A percentile compares a stretch with the other conserved stretches of the same genome.
Evolutionary conservation across 1,284 basidiomycete genomes (phyloP).

Genomic region (Tilletia horrida): DNA sequence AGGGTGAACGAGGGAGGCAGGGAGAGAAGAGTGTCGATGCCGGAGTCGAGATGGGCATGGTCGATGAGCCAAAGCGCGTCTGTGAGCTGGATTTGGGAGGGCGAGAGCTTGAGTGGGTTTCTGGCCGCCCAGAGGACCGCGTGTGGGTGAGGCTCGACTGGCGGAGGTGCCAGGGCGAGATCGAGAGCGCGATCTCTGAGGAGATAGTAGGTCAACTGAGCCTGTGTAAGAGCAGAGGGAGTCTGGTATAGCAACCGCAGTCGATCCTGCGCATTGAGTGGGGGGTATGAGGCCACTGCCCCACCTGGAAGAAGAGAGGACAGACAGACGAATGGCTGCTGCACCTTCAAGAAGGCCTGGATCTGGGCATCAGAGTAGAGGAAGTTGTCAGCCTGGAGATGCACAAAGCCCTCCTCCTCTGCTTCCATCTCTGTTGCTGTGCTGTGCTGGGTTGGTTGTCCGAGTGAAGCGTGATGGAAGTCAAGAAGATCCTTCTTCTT

Average conservation of each 20-base stretch:
- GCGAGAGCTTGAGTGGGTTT: slow-evolving; percentile 3
- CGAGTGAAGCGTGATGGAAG: too few relatives aligned
- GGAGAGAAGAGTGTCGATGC: neutral
- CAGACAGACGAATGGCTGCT: too few relatives aligned
- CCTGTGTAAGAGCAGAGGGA: neutral
- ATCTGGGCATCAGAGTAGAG: too few relatives aligned
- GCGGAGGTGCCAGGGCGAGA: neutral
- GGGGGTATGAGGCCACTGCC: neutral
- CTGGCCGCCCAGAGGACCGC: slow-evolving; percentile 3
- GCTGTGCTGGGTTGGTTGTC: neutral
- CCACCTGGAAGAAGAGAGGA: too few relatives aligned
- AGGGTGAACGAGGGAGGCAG: neutral
- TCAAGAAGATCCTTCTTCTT: neutral
- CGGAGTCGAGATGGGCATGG: neutral
- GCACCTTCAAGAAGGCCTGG: too few relatives aligned
- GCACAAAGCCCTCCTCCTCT: too few relatives aligned
- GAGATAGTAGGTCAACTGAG: slow-evolving; percentile 13
- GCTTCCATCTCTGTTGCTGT: neutral
- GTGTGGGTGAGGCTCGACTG: neutral
- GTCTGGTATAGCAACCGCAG: neutral
- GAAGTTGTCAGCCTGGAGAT: too few relatives aligned
- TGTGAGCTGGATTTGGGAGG: neutral
- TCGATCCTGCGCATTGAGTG: neutral
- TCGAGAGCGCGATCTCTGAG: neutral
- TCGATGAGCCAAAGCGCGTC: slow-evolving; percentile 16